A percentile compares a stretch with the other conserved stretches of the same genome.
Evolutionary conservation across 208 protist species (phyloP).

Genomic region (Balamuthia mandrillaris): DNA sequence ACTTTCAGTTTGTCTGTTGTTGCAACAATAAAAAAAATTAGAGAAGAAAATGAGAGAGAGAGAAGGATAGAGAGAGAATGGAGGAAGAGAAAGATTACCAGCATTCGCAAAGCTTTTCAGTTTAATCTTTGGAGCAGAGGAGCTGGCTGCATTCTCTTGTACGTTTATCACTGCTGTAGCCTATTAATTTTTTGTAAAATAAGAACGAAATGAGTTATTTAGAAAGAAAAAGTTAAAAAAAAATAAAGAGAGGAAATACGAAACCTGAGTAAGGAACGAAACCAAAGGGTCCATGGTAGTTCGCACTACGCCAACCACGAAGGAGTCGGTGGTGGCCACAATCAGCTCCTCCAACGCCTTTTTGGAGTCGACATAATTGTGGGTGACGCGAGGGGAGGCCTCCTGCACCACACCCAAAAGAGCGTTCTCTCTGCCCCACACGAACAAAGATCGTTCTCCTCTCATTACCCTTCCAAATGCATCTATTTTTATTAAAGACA

Average conservation of each 20-base stretch:
- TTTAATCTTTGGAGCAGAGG: not conserved
- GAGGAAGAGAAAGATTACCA: not conserved
- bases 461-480: not conserved
- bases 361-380: slow-evolving; percentile 46
- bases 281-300: slow-evolving; percentile 39
- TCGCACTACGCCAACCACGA: slow-evolving; percentile 44
- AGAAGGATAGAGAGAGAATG: not conserved
- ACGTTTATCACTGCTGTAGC: not conserved
- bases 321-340: slow-evolving; percentile 44
- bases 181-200: not conserved
- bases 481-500: not conserved
- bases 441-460: slow-evolving; percentile 2
- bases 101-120: not conserved
- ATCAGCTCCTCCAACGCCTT: slow-evolving; percentile 59
- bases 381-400: slow-evolving; percentile 33
- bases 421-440: slow-evolving; percentile 35
- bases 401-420: slow-evolving; percentile 31
- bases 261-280: slow-evolving; percentile 44
- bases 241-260: not conserved
- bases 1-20: not conserved
- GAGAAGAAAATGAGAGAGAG: not conserved
- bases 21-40: not conserved
- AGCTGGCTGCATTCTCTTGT: not conserved
- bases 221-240: not conserved
- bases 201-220: not conserved